Evolutionary conservation across 2,329 filamentous ascomycete genomes (phyloP).

Genomic region (Phialophora verrucosa): DNA sequence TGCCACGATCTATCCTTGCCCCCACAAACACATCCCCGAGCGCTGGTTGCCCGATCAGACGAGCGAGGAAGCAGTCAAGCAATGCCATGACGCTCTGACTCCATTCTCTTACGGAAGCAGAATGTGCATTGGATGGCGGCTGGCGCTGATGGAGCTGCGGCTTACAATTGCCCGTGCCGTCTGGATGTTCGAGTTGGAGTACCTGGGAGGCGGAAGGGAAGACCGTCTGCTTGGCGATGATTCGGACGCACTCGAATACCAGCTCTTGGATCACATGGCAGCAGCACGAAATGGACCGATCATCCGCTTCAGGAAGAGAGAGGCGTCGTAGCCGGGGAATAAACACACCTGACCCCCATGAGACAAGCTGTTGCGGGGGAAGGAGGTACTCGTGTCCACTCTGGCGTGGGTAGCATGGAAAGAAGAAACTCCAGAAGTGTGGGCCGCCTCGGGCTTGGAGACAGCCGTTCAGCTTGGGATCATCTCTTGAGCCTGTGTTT

Average conservation of each 20-base stretch:
- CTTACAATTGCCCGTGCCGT: slow-evolving; percentile 7
- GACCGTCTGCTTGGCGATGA: slow-evolving; percentile 5
- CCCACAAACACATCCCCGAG: slow-evolving; percentile 32
- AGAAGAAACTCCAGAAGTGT: background rate
- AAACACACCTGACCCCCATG: no score
- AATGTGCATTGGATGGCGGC: slow-evolving; percentile 15
- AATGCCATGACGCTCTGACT: slow-evolving; percentile 44
- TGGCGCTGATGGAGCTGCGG: slow-evolving; percentile 3
- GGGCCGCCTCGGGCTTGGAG: background rate
- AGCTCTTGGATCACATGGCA: slow-evolving; percentile 24
- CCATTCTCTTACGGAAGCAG: slow-evolving; percentile 16
- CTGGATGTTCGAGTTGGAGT: slow-evolving; percentile 11
- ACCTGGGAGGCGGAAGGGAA: slow-evolving; percentile 11
- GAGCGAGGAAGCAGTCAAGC: slow-evolving; percentile 48
- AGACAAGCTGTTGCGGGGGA: no score
- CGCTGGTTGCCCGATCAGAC: slow-evolving; percentile 42
- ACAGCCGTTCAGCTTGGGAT: background rate
- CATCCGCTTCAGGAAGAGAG: slow-evolving; percentile 25
- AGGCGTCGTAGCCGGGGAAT: background rate
- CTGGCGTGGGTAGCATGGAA: background rate
- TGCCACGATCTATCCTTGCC: slow-evolving; percentile 42
- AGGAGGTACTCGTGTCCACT: background rate
- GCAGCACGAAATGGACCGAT: slow-evolving; percentile 22
- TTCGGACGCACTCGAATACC: slow-evolving; percentile 15
- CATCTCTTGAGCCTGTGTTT: background rate